These are phyloP conservation scores for Rubroboletus satanas DNA, from an alignment of 768 basidiomycete species.

Conservation along the genomic window DNA sequence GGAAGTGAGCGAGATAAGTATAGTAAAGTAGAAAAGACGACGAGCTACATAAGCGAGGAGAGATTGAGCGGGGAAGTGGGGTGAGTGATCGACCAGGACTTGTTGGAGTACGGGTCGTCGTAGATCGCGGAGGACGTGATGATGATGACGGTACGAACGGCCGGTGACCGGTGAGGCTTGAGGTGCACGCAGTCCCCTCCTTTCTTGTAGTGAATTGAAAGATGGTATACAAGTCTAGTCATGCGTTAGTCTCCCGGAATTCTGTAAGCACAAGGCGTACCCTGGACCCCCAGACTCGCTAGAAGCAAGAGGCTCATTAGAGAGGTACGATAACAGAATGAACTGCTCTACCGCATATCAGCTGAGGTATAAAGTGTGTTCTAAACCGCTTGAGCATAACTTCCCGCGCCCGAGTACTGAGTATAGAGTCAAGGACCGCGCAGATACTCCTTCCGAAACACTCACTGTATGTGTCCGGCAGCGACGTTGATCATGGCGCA, in stretches of 20 bases:
- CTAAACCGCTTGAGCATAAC: constrained; percentile 32
- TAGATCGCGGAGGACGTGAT: too few species aligned
- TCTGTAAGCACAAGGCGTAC: constrained; percentile 1
- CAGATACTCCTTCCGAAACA: not conserved
- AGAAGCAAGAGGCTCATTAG: constrained; percentile 4
- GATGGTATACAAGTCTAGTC: constrained; percentile 13
- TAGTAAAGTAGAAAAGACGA: too few species aligned
- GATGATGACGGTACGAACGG: too few species aligned
- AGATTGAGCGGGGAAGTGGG: too few species aligned
- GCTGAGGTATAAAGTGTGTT: constrained; percentile 37
- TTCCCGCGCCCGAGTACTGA: constrained; percentile 20
- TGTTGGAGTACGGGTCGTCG: too few species aligned
- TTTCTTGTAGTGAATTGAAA: too few species aligned
- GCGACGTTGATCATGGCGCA: constrained; percentile 23
- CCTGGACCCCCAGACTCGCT: constrained; percentile 26
- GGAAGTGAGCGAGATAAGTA: too few species aligned
- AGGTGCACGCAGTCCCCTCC: too few species aligned
- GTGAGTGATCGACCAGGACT: too few species aligned
- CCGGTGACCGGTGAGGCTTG: too few species aligned
- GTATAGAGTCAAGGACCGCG: not conserved
- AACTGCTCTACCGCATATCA: constrained; percentile 33
- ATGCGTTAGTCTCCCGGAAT: not conserved
- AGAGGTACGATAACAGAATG: not conserved
- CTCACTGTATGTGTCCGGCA: constrained; percentile 22
- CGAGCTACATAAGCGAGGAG: too few species aligned